Base-by-base conservation (phyloP, 2,329 filamentous ascomycete species). In the Fusarium sp. region DNA sequence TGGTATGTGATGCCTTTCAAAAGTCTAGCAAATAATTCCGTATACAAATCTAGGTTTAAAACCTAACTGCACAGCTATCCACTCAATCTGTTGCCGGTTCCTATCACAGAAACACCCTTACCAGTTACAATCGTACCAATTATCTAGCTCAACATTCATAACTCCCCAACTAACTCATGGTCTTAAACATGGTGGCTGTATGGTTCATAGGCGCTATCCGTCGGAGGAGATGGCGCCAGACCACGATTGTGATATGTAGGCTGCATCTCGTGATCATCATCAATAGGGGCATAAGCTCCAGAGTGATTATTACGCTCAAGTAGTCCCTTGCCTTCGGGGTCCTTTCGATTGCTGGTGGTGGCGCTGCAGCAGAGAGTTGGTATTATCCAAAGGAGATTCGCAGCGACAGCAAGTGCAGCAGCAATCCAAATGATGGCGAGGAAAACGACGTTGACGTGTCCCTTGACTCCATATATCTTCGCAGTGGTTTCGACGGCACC, bases 1-100 rank as follows among this genome's bases (percentile, higher is more conserved):
- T n/a, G 14, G 3, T 1, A 5, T 2, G 2, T 32, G 11, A 9
- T n/a, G 4, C 15, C 3, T n/a, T n/a, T 38, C 30, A 5, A 26
- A 17, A 54, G 8, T 28, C 5, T 39, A 13, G 8, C 24, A 28
- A 26, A n/a, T 13, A 6, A 6, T 28, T 9, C 14, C 0, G 15
- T n/a, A 18, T 41, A 55, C 15, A 55, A 8, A n/a, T 55, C 14
- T 10, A 13, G 5, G 36, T 18, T 26, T 7, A 39, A 39, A 39
- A 11, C 28, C 20, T 12, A 39, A 22, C n/a, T 28, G 11, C 12
- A 14, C 15, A 39, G 15, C 15, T 41, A 18, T 28, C 6, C 11
- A 11, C 14, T 17, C 20, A 17, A 55, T 39, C 20, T 39, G 14
- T 18, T 17, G 14, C 11, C 13, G 14, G 10, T 11, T 28, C 51